Percentiles rank a stretch among this genome's conserved stretches.
Evolutionary conservation across 2,329 filamentous ascomycete species (phyloP).

Genomic region (Ophiostoma sp.): DNA sequence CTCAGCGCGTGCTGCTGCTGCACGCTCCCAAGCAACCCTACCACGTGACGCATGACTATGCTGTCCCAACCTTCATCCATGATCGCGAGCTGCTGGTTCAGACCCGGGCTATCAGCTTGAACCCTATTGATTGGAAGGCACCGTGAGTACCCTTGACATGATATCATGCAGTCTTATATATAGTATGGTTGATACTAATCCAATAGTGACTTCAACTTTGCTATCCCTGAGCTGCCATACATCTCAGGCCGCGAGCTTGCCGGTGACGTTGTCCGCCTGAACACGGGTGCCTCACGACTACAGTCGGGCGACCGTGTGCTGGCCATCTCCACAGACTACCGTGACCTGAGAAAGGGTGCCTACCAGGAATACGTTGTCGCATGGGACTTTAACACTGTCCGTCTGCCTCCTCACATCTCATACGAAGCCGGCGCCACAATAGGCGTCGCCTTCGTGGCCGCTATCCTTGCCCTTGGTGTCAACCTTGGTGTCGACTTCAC

Average conservation of each 20-base stretch:
- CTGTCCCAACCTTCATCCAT: slow-evolving; percentile 30
- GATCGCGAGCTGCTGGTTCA: slow-evolving; percentile 56
- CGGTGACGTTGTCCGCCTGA: slow-evolving; percentile 53
- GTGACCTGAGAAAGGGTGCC: slow-evolving; percentile 64
- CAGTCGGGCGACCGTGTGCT: slow-evolving; percentile 54
- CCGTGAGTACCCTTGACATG: slow-evolving; percentile 47
- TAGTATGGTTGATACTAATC: slow-evolving; percentile 31
- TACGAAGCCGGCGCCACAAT: slow-evolving; percentile 56
- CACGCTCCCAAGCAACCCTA: slow-evolving; percentile 33
- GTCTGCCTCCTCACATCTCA: slow-evolving; percentile 51
- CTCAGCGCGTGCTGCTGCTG: slow-evolving; percentile 33
- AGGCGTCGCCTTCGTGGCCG: slow-evolving; percentile 67
- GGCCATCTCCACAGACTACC: slow-evolving; percentile 69
- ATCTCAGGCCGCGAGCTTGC: slow-evolving; percentile 66
- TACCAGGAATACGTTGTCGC: slow-evolving; percentile 66
- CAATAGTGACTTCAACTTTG: slow-evolving; percentile 62
- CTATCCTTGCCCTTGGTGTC: slow-evolving; percentile 60
- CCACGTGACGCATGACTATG: slow-evolving; percentile 31
- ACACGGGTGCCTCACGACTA: slow-evolving; percentile 43
- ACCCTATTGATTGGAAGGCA: slow-evolving; percentile 72
- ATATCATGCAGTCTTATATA: not conserved
- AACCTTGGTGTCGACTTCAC: slow-evolving; percentile 65
- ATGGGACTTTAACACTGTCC: slow-evolving; percentile 59
- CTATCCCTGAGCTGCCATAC: slow-evolving; percentile 61
- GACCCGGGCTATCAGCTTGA: slow-evolving; percentile 61